Evolutionary conservation across 768 basidiomycete species (phyloP).

Genomic region (Agrocybe praecox): DNA sequence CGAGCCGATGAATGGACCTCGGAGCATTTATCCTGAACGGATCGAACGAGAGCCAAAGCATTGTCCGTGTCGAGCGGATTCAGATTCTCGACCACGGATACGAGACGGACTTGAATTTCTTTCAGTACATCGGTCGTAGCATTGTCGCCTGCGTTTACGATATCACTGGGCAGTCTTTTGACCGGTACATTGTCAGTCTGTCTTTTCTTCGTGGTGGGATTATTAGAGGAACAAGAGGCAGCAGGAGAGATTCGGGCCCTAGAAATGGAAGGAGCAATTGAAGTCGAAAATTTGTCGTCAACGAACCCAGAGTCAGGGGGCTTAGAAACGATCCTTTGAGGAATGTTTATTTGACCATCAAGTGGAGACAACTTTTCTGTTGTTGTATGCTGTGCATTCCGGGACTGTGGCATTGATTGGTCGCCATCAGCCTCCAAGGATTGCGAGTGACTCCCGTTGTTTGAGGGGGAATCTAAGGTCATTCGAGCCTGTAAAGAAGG

Average conservation of each 20-base stretch:
- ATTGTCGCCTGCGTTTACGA: background rate
- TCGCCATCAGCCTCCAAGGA: background rate
- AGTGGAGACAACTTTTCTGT: background rate
- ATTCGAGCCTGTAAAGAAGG: slow-evolving; percentile 14
- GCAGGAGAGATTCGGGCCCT: background rate
- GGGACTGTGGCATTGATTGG: background rate
- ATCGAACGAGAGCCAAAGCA: slow-evolving; percentile 21
- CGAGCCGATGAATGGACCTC: slow-evolving; percentile 25
- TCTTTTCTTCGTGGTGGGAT: background rate
- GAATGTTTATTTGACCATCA: background rate
- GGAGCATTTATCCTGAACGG: slow-evolving; percentile 24
- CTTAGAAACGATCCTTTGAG: no score
- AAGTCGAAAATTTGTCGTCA: no score
- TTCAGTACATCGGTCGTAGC: slow-evolving; percentile 18
- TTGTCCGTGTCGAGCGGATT: slow-evolving; percentile 17
- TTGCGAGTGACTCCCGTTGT: background rate
- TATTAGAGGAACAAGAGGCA: background rate
- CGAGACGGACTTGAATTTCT: slow-evolving; percentile 22
- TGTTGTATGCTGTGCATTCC: background rate
- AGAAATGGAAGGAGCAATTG: background rate
- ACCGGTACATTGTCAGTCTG: no score
- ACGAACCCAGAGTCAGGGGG: no score
- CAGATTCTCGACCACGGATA: slow-evolving; percentile 21
- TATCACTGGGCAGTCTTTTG: no score
- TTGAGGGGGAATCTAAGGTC: background rate